phyloP scores from a whole-genome alignment of 2,329 filamentous ascomycete species.

The Didymella keratinophila region DNA sequence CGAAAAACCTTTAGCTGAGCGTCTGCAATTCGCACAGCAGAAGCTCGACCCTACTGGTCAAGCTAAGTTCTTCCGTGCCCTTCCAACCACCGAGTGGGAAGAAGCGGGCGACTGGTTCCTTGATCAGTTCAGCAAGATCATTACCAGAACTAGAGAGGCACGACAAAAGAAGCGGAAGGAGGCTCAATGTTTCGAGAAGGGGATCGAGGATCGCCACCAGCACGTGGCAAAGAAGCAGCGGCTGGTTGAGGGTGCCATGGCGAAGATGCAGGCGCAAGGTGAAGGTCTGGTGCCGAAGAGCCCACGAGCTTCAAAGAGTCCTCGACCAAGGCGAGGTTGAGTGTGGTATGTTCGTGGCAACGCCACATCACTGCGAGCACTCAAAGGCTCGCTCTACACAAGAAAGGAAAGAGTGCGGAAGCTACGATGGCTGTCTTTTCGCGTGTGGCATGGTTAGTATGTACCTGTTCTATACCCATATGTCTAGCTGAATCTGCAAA shows the following conservation, averaged over 20 bases:
- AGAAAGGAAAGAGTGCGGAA: neutral
- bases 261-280: constrained; percentile 64
- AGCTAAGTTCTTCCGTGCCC: constrained; percentile 59
- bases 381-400: neutral
- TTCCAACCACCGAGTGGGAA: constrained; percentile 66
- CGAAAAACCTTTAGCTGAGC: constrained; percentile 40
- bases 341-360: neutral
- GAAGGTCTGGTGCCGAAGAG: constrained; percentile 59
- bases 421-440: neutral
- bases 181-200: constrained; percentile 62
- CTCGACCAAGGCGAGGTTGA: constrained; percentile 23
- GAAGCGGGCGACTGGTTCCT: constrained; percentile 69
- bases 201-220: constrained; percentile 63
- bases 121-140: constrained; percentile 60
- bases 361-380: neutral
- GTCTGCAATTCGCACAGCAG: constrained; percentile 37
- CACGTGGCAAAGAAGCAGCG: constrained; percentile 59
- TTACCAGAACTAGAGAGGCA: constrained; percentile 61
- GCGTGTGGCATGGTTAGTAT: neutral
- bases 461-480: constrained; percentile 15
- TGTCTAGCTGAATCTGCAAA: neutral
- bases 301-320: constrained; percentile 40
- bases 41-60: constrained; percentile 50
- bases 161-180: constrained; percentile 63
- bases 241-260: constrained; percentile 59